phyloP scores from a whole-genome alignment of 495 filamentous ascomycete species.

The Lophium mytilinum region DNA sequence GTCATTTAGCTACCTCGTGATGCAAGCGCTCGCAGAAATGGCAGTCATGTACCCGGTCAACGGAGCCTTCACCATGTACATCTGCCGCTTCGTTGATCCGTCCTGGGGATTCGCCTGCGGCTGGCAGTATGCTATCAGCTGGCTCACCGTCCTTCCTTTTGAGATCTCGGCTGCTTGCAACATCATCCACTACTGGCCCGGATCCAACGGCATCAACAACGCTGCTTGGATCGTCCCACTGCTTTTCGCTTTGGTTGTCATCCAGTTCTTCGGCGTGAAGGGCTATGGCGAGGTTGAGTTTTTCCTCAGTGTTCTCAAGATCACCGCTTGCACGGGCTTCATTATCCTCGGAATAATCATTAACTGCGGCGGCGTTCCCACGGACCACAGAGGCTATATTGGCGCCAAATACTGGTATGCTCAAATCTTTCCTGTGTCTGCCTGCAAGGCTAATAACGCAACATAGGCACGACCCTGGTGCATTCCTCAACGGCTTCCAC shows the following conservation, averaged over 20 bases:
- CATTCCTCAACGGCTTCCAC: constrained; percentile 24
- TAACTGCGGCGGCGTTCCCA: constrained; percentile 57
- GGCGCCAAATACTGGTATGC: constrained; percentile 22
- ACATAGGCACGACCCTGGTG: constrained; percentile 14
- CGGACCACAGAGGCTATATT: constrained; percentile 31
- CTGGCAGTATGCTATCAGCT: constrained; percentile 8
- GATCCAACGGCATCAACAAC: constrained; percentile 6
- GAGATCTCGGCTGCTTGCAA: constrained; percentile 8
- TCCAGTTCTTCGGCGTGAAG: constrained; percentile 9
- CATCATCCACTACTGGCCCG: constrained; percentile 39
- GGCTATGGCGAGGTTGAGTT: constrained; percentile 17
- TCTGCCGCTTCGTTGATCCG: constrained; percentile 26
- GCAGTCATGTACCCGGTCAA: constrained; percentile 34
- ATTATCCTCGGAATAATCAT: constrained; percentile 65
- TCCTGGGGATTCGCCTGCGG: constrained; percentile 25
- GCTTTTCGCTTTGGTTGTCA: constrained; percentile 10
- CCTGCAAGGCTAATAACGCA: constrained; percentile 11
- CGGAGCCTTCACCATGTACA: constrained; percentile 27
- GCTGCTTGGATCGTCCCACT: constrained; percentile 11
- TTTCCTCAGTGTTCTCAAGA: constrained; percentile 3
- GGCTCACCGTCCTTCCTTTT: constrained; percentile 8
- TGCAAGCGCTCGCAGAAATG: constrained; percentile 42
- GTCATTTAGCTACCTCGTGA: constrained; percentile 24
- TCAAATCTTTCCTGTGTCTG: constrained; percentile 2
- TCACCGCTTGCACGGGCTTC: constrained; percentile 53